phyloP scores from a whole-genome alignment of 2,329 filamentous ascomycete genomes.

The Aspergillus glaucus region DNA sequence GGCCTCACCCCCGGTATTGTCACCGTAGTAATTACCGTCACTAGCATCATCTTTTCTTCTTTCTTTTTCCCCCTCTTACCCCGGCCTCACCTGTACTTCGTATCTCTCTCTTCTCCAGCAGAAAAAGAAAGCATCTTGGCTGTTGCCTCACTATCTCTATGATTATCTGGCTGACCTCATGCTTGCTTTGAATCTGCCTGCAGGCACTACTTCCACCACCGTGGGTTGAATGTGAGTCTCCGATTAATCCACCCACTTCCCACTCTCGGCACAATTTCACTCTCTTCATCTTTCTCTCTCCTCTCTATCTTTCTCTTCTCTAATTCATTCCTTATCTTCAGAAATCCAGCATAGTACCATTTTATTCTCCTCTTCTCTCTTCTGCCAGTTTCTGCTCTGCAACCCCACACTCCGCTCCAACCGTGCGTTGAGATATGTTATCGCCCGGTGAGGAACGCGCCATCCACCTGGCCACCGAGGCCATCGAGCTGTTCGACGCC shows the following conservation, averaged over 20 bases:
- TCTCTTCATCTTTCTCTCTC: not conserved
- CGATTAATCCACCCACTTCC: not conserved
- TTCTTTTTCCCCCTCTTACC: not conserved
- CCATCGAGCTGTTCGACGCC: conserved; percentile 41
- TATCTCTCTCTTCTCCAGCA: not conserved
- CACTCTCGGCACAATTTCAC: not conserved
- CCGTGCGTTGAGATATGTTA: conserved; percentile 29
- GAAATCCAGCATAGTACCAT: too few species aligned
- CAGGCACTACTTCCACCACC: not conserved
- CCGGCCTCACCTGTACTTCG: not conserved
- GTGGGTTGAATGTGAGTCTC: not conserved
- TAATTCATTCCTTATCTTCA: too few species aligned
- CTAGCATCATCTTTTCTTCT: too few species aligned
- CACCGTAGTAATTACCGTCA: too few species aligned
- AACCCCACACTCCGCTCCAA: too few species aligned
- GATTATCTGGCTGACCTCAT: not conserved
- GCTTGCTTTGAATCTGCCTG: conserved; percentile 1
- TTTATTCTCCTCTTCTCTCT: too few species aligned
- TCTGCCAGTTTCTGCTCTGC: too few species aligned
- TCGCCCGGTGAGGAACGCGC: conserved; percentile 41
- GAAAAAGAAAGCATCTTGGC: not conserved
- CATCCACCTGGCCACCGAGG: conserved; percentile 40
- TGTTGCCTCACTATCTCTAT: not conserved
- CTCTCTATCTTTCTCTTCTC: too few species aligned
- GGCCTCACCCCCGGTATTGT: too few species aligned